phyloP scores from a whole-genome alignment of 2,329 filamentous ascomycete genomes.

The Ascochyta rabiei region DNA sequence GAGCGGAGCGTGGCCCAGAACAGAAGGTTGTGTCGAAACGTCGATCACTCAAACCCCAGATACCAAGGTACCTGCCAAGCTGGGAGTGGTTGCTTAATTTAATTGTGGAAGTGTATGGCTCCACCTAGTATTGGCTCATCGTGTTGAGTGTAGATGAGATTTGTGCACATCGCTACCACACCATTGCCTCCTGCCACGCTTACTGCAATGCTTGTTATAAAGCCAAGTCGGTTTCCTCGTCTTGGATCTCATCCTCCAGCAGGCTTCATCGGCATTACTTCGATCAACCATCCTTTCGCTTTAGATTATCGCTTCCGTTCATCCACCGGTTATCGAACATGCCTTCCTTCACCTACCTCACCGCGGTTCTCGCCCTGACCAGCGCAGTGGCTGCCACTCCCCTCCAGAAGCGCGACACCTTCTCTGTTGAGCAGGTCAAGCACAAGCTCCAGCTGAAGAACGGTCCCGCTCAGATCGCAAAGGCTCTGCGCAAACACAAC shows the following conservation, averaged over 20 bases:
- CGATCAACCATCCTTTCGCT: constrained; percentile 18
- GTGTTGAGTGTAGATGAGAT: constrained; percentile 15
- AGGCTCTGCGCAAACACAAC: constrained; percentile 50
- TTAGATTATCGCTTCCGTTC: constrained; percentile 18
- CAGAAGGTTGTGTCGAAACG: constrained; percentile 34
- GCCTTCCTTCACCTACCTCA: constrained; percentile 42
- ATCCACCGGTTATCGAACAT: constrained; percentile 26
- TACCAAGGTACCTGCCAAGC: constrained; percentile 40
- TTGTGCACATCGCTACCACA: constrained; percentile 17
- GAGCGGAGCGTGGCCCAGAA: constrained; percentile 31
- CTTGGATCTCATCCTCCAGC: constrained; percentile 23
- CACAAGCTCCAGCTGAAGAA: constrained; percentile 43
- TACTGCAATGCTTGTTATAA: constrained; percentile 34
- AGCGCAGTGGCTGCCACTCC: constrained; percentile 36
- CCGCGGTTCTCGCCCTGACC: constrained; percentile 40
- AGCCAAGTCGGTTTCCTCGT: constrained; percentile 28
- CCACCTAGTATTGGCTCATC: constrained; percentile 15
- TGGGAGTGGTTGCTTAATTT: constrained; percentile 34
- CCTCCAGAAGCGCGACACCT: constrained; percentile 38
- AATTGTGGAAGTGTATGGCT: constrained; percentile 34
- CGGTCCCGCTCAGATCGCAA: constrained; percentile 47
- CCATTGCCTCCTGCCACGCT: constrained; percentile 16
- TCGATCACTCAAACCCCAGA: constrained; percentile 21
- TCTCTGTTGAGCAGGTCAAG: constrained; percentile 41
- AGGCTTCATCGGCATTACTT: constrained; percentile 24